Evolutionary conservation across 1,139 yeast species (phyloP).

Genomic region (Hansenula anomala): DNA sequence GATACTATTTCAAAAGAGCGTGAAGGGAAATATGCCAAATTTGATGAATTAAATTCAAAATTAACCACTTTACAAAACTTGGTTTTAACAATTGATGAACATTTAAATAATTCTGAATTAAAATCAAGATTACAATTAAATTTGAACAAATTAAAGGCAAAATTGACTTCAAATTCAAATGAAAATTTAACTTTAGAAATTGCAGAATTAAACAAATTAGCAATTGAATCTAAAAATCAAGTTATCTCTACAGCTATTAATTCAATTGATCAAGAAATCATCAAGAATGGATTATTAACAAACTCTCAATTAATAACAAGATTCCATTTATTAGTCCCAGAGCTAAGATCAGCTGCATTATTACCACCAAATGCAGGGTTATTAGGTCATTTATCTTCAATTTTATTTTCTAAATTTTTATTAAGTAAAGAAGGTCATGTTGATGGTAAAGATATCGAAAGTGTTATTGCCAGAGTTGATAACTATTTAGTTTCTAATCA

Average conservation of each 20-base stretch:
- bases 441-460: constrained; percentile 80
- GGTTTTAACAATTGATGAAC: constrained; percentile 52
- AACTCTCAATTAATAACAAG: constrained; percentile 29
- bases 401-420: constrained; percentile 69
- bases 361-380: constrained; percentile 95
- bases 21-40: constrained; percentile 68
- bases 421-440: constrained; percentile 59
- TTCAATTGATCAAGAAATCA: constrained; percentile 46
- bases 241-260: constrained; percentile 21
- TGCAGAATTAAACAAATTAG: constrained; percentile 40
- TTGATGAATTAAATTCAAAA: constrained; percentile 54
- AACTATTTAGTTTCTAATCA: constrained; percentile 71
- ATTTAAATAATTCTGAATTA: constrained; percentile 50
- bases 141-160: constrained; percentile 46
- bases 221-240: constrained; percentile 39
- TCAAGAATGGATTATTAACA: constrained; percentile 49
- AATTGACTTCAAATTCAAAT: constrained; percentile 30
- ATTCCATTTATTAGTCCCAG: constrained; percentile 77
- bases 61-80: constrained; percentile 56
- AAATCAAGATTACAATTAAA: constrained; percentile 55
- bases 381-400: constrained; percentile 83
- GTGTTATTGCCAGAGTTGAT: constrained; percentile 83
- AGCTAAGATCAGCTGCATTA: constrained; percentile 81
- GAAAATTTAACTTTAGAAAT: constrained; percentile 39
- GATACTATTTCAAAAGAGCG: constrained; percentile 76